These are phyloP conservation scores for Flaveria trinervia DNA, from an alignment of 129 eudicot genomes.

Conservation along the genomic window DNA sequence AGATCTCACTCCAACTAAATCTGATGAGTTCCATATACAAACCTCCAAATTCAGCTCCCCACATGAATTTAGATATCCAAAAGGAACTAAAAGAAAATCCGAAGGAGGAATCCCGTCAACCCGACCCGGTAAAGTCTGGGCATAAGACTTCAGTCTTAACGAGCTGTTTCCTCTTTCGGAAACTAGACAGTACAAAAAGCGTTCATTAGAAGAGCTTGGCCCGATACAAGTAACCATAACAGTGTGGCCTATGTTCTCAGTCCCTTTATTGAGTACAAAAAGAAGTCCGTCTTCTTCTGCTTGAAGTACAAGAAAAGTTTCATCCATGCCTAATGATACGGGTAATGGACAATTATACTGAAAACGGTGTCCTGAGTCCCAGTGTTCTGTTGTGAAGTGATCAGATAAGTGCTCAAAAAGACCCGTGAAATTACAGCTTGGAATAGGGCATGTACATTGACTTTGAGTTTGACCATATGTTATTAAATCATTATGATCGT, in stretches of 20 bases:
- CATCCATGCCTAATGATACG: conserved; percentile 55
- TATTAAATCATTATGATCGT: conserved; percentile 44
- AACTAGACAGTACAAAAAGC: conserved; percentile 54
- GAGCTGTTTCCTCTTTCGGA: conserved; percentile 65
- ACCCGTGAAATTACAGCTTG: conserved; percentile 56
- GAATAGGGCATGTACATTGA: conserved; percentile 59
- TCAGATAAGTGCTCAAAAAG: conserved; percentile 43
- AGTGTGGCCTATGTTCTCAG: conserved; percentile 65
- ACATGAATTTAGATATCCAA: conserved; percentile 47
- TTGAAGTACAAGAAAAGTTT: conserved; percentile 64
- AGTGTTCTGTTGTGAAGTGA: conserved; percentile 69
- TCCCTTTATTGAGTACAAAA: conserved; percentile 65
- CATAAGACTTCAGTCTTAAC: conserved; percentile 56
- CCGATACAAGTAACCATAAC: conserved; percentile 59
- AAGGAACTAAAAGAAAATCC: conserved; percentile 74
- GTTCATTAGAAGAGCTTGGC: conserved; percentile 53
- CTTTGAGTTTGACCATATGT: conserved; percentile 38
- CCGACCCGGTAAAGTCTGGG: conserved; percentile 54
- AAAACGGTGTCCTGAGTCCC: conserved; percentile 69
- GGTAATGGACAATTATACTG: conserved; percentile 58
- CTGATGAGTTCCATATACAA: conserved; percentile 71
- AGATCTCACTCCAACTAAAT: conserved; percentile 41
- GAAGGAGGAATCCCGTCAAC: conserved; percentile 52
- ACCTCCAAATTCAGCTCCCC: conserved; percentile 70
- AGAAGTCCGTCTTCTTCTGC: conserved; percentile 74